Conservation (phyloP, 2,329 filamentous ascomycete genomes). For the Hymenoscyphus albidus region DNA sequence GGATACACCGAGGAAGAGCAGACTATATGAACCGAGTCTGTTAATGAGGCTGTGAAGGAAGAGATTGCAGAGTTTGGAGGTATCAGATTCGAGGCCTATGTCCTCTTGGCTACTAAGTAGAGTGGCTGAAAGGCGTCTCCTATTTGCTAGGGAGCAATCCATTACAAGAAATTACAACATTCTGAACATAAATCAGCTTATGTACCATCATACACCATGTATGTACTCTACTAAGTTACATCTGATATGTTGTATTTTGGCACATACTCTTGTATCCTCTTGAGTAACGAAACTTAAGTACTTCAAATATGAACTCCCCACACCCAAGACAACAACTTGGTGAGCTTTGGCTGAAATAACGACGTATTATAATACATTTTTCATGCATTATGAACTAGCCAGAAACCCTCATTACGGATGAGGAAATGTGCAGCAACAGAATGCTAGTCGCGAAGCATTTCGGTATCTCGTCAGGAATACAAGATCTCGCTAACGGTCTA, state of each 20-base stretch:
- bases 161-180: neutral
- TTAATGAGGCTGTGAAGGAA: slow-evolving; percentile 6
- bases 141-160: neutral
- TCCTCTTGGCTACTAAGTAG: slow-evolving; percentile 7
- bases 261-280: neutral
- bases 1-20: slow-evolving; percentile 12
- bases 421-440: too few relatives aligned
- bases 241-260: neutral
- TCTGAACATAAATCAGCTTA: neutral
- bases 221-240: neutral
- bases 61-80: slow-evolving; percentile 5
- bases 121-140: neutral
- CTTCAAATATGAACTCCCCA: too few relatives aligned
- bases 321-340: too few relatives aligned
- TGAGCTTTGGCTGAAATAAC: too few relatives aligned
- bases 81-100: slow-evolving; percentile 8
- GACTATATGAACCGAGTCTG: neutral
- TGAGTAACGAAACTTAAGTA: too few relatives aligned
- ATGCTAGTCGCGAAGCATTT: too few relatives aligned
- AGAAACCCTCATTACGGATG: too few relatives aligned
- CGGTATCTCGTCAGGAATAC: too few relatives aligned
- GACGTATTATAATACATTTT: too few relatives aligned
- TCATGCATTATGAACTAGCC: too few relatives aligned
- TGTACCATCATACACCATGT: neutral
- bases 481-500: too few relatives aligned